These are phyloP conservation scores for Conticribra guillardii DNA, from an alignment of 108 stramenopile species.

Conservation along the genomic window DNA sequence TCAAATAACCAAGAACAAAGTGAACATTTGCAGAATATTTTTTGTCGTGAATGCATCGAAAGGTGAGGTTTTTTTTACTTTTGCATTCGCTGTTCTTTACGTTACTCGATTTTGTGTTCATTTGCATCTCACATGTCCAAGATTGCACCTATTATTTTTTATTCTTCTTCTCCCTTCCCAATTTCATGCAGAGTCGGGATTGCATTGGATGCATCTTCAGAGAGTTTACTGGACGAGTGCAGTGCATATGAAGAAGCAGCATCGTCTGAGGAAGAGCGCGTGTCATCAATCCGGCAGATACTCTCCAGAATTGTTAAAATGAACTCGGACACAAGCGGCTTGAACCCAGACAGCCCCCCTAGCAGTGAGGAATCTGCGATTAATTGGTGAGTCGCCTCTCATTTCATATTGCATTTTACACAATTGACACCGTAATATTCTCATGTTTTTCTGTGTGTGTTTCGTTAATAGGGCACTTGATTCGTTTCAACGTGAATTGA, in stretches of 20 bases:
- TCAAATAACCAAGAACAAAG: background rate
- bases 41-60: constrained; percentile 19
- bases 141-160: background rate
- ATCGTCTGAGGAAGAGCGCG: constrained; percentile 34
- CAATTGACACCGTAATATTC: background rate
- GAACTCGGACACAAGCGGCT: constrained; percentile 13
- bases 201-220: constrained; percentile 29
- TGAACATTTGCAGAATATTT: background rate
- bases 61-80: constrained; percentile 16
- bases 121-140: too few species aligned
- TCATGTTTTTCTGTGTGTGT: background rate
- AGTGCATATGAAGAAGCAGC: constrained; percentile 35
- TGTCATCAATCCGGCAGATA: constrained; percentile 15
- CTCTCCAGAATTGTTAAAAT: constrained; percentile 14
- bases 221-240: constrained; percentile 27
- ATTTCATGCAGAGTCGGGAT: constrained; percentile 19
- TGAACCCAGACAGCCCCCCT: background rate
- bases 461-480: constrained; percentile 26
- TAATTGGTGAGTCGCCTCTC: constrained; percentile 20
- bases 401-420: constrained; percentile 4
- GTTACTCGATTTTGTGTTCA: too few species aligned
- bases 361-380: constrained; percentile 26
- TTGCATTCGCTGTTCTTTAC: background rate
- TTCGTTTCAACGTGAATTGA: constrained; percentile 31
- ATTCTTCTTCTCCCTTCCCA: background rate